These are phyloP conservation scores for Wakefieldia striispora DNA, from an alignment of 768 basidiomycete species.

Conservation along the genomic window DNA sequence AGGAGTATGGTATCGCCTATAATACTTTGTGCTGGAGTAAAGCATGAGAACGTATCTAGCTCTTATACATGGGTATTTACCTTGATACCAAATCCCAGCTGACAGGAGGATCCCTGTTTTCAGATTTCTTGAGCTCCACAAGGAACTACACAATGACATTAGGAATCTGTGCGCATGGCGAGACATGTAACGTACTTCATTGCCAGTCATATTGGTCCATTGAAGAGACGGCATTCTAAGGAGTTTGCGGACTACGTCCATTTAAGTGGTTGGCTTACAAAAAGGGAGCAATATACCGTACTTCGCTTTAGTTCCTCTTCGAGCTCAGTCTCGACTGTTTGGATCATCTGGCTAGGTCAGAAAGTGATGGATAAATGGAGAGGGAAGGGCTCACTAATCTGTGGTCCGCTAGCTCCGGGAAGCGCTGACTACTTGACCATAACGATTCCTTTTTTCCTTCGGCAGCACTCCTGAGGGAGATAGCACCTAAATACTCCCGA, in stretches of 20 bases:
- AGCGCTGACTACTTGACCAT: constrained; percentile 60
- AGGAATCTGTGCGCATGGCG: neutral
- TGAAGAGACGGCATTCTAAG: constrained; percentile 71
- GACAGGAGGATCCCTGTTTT: constrained; percentile 42
- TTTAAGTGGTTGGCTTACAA: constrained; percentile 1
- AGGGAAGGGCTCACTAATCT: constrained; percentile 49
- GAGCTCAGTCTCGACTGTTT: constrained; percentile 67
- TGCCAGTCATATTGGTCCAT: constrained; percentile 63
- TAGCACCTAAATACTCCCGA: constrained; percentile 47
- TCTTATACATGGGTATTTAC: constrained; percentile 31
- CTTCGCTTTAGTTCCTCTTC: constrained; percentile 68
- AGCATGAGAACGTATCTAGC: neutral
- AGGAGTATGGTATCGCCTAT: constrained; percentile 77
- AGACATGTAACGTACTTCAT: constrained; percentile 53
- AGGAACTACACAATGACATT: constrained; percentile 53
- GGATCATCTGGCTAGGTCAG: constrained; percentile 50
- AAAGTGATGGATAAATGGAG: neutral
- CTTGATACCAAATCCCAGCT: constrained; percentile 68
- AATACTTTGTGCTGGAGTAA: constrained; percentile 59
- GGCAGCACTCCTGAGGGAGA: constrained; percentile 61
- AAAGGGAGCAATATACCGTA: constrained; percentile 30
- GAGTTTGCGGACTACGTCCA: constrained; percentile 58
- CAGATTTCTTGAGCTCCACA: constrained; percentile 70
- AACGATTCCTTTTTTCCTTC: constrained; percentile 67
- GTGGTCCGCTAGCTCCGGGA: constrained; percentile 54